Base-by-base conservation (phyloP, 352 stramenopile species). In the Globisporangium radiosum region DNA sequence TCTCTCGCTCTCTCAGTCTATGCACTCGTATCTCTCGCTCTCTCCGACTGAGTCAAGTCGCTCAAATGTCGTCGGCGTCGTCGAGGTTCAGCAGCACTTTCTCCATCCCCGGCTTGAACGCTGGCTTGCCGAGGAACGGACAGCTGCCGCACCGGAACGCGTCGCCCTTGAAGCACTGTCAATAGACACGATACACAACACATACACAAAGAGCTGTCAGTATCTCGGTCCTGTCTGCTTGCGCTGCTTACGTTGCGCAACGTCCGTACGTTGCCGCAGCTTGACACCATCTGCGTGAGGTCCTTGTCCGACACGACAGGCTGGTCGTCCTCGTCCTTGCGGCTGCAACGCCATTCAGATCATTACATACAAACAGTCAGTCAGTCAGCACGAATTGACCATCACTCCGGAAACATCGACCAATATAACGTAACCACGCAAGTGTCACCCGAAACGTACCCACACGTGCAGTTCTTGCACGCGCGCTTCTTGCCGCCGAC, bases 391-490 rank as follows among this genome's bases (percentile, higher is more conserved):
- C 7, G 7, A 13, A 44, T 44, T 13, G 11, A 44, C 40, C 7
- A 8, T 44, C 40, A 44, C 40, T 8, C 40, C 40, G 2, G 40
- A 8, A 44, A 53, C 1, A 1, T 42, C 36, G 36, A 36, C 25
- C 50, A 43, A 5, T 55, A 10, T 33, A 73, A 33, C 25, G 25
- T 33, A 33, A 33, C 25, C 25, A 33, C 25, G 25, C 25, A 33
- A 33, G 25, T 33, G 25, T 33, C n/a, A 43, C 42, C 19, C 10
- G 44, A 53, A 10, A 42, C 67, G 54, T 71, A 93, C 84, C 96
- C 96, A 80, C 96, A 99, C 36, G 91, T 97, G 77, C 96, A 99
- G 76, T 99, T 92, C 73, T 98, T 97, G 86, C 96, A 99, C 6
- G 95, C 84, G 53, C 89, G 82, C 65, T 87, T 88, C 72, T 98